Conservation (phyloP, 2,329 filamentous ascomycete species). For the Mycogone perniciosa region DNA sequence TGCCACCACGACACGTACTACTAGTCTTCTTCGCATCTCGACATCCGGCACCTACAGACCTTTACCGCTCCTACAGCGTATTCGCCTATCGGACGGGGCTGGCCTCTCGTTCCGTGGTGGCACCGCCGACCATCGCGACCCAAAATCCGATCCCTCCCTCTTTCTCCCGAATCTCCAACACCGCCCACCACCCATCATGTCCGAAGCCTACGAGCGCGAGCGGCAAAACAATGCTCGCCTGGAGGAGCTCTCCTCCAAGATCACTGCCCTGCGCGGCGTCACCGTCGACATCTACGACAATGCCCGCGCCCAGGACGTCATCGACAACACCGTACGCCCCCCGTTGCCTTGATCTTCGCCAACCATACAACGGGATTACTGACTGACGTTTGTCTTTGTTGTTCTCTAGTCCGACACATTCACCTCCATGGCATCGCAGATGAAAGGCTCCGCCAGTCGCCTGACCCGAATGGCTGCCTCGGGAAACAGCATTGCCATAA, state of each 20-base stretch:
- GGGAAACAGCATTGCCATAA: constrained; percentile 83
- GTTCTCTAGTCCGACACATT: constrained; percentile 77
- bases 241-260: constrained; percentile 83
- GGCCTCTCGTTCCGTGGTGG: background rate
- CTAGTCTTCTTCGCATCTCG: too few relatives aligned
- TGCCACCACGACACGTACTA: background rate
- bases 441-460: constrained; percentile 77
- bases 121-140: background rate
- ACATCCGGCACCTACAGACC: too few relatives aligned
- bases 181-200: constrained; percentile 42
- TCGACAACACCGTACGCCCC: constrained; percentile 73
- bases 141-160: background rate
- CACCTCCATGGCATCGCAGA: constrained; percentile 71
- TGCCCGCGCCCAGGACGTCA: constrained; percentile 77
- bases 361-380: background rate
- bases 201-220: constrained; percentile 72
- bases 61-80: too few relatives aligned
- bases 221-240: constrained; percentile 93
- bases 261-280: constrained; percentile 83
- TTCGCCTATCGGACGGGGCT: background rate
- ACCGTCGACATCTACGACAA: constrained; percentile 98
- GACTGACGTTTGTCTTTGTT: background rate
- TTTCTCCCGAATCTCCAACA: background rate
- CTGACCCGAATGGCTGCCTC: constrained; percentile 84
- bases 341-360: background rate